These are phyloP conservation scores for Crinitomyces ghanaensis DNA, from an alignment of 805 yeast genomes.

Conservation along the genomic window DNA sequence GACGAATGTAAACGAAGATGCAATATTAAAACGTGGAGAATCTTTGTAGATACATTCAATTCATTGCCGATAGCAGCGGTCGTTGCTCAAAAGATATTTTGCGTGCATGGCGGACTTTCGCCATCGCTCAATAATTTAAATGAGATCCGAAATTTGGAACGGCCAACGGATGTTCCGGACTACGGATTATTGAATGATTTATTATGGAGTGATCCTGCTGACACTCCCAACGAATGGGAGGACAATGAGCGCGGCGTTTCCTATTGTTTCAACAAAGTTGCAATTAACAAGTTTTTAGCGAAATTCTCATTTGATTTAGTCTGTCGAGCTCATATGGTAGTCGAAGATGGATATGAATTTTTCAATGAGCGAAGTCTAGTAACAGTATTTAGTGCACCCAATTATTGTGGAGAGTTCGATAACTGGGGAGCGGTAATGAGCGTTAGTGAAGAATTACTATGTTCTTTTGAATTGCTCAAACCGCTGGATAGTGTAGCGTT, in stretches of 20 bases:
- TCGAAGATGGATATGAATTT: constrained; percentile 69
- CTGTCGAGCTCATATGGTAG: constrained; percentile 83
- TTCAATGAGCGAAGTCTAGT: constrained; percentile 62
- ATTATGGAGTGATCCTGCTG: constrained; percentile 80
- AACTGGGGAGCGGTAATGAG: constrained; percentile 99
- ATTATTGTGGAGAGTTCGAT: constrained; percentile 74
- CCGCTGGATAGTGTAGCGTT: constrained; percentile 89
- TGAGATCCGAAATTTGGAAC: constrained; percentile 59
- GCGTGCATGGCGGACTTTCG: constrained; percentile 77
- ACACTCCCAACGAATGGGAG: constrained; percentile 74
- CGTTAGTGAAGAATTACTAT: constrained; percentile 81
- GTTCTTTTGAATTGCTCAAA: constrained; percentile 87
- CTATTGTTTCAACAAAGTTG: constrained; percentile 67
- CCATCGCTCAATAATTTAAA: constrained; percentile 66
- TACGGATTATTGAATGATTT: constrained; percentile 67
- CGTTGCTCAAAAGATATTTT: constrained; percentile 89
- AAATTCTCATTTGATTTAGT: constrained; percentile 72
- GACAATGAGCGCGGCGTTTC: constrained; percentile 80
- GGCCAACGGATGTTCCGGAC: constrained; percentile 84
- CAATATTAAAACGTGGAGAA: constrained; percentile 86
- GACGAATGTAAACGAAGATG: constrained; percentile 96
- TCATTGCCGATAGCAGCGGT: constrained; percentile 92
- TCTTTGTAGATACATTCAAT: constrained; percentile 88
- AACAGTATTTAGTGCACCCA: constrained; percentile 66
- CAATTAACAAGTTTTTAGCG: constrained; percentile 63